These are phyloP conservation scores for Pleurotus djamor DNA, from an alignment of 768 basidiomycete species.

Conservation along the genomic window DNA sequence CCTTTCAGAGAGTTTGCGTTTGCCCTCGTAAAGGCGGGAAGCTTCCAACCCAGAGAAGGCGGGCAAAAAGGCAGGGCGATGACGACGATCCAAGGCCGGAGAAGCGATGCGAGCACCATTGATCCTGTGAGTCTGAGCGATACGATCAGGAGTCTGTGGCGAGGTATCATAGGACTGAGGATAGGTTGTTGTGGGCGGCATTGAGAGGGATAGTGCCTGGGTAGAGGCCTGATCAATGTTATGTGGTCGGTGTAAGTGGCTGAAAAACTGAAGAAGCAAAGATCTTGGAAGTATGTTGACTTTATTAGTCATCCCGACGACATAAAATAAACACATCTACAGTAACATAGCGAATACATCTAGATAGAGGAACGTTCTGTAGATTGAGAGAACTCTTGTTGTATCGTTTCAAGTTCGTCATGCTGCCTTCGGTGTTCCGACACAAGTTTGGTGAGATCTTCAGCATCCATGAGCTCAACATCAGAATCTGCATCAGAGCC, in stretches of 20 bases:
- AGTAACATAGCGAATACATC: too few relatives aligned
- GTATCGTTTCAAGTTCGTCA: conserved; percentile 55
- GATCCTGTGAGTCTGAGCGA: background rate
- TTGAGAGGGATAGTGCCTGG: background rate
- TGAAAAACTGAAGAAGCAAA: too few relatives aligned
- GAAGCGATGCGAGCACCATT: background rate
- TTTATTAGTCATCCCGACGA: background rate
- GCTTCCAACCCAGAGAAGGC: background rate
- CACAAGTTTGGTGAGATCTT: conserved; percentile 46
- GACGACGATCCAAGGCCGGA: background rate
- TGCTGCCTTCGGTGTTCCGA: conserved; percentile 42
- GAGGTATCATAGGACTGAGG: background rate
- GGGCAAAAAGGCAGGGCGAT: background rate
- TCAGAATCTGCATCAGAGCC: conserved; percentile 48
- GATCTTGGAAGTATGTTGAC: background rate
- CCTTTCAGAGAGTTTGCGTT: too few relatives aligned
- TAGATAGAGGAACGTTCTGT: background rate
- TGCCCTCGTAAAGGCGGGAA: too few relatives aligned
- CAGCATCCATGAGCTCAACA: conserved; percentile 48
- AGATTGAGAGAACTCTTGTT: conserved; percentile 28
- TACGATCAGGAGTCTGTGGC: background rate
- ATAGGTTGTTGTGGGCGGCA: background rate
- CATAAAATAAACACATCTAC: background rate
- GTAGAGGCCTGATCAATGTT: too few relatives aligned
- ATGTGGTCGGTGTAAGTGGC: too few relatives aligned